These are phyloP conservation scores for Ophiocordyceps australis DNA, from an alignment of 2,329 filamentous ascomycete genomes.

Conservation along the genomic window DNA sequence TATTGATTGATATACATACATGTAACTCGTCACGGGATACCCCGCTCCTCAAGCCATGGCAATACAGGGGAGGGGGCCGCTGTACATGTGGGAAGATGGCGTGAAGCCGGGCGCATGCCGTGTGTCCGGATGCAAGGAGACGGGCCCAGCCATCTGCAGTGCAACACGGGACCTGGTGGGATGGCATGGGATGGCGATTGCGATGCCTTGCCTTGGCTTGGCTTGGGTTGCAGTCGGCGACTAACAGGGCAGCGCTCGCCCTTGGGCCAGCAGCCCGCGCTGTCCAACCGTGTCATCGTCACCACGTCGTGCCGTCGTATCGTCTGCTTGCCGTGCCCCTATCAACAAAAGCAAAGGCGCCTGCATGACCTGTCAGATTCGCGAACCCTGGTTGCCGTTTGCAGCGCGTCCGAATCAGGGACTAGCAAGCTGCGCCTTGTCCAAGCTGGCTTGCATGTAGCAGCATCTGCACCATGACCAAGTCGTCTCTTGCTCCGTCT, in stretches of 20 bases:
- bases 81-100: neutral
- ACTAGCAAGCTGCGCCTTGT: no score
- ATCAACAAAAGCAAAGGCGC: constrained; percentile 1
- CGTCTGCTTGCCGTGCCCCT: neutral
- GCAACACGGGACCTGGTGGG: constrained; percentile 1
- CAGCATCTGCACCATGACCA: no score
- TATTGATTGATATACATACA: no score
- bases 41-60: no score
- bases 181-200: neutral
- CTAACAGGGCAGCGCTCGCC: no score
- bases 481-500: no score
- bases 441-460: no score
- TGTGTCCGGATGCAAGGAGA: constrained; percentile 1
- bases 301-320: neutral
- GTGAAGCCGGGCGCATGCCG: constrained; percentile 1
- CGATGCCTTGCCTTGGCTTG: neutral
- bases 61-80: no score
- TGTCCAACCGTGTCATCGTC: no score
- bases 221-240: neutral
- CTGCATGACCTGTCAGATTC: constrained; percentile 9
- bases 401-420: no score
- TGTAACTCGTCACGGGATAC: no score
- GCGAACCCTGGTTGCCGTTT: neutral
- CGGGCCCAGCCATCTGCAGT: constrained; percentile 1
- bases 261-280: no score